phyloP scores from a whole-genome alignment of 208 protist genomes.

The Jaenimonas drosophilae region DNA sequence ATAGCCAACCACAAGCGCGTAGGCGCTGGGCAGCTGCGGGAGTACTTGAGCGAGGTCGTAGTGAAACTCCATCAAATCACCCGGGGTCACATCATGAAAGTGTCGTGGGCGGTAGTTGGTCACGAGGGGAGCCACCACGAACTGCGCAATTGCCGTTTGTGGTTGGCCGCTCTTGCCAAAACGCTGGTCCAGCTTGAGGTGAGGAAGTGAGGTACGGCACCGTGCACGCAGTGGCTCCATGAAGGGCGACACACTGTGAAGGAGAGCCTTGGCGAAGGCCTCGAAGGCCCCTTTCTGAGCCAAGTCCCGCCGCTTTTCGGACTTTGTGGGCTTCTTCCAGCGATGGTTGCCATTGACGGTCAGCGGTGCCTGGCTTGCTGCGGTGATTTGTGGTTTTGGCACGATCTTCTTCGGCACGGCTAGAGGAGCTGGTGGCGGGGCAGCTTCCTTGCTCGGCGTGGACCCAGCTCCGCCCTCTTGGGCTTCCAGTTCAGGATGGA shows the following conservation, averaged over 20 bases:
- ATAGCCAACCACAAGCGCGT: conserved; percentile 65
- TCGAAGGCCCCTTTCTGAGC: conserved; percentile 84
- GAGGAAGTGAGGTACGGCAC: conserved; percentile 68
- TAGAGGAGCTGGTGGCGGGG: not conserved
- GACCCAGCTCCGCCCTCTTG: conserved; percentile 4
- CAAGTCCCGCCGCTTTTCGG: conserved; percentile 67
- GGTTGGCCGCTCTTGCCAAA: conserved; percentile 81
- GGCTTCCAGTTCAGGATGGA: conserved; percentile 25
- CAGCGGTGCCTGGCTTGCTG: too few relatives aligned
- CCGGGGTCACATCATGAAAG: conserved; percentile 81
- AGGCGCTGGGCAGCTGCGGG: conserved; percentile 32
- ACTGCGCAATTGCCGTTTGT: conserved; percentile 78
- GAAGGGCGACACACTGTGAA: conserved; percentile 81
- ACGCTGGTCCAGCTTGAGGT: conserved; percentile 84
- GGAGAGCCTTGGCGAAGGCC: conserved; percentile 74
- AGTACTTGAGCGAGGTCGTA: conserved; percentile 78
- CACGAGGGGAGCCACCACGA: conserved; percentile 75
- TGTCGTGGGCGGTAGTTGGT: conserved; percentile 83
- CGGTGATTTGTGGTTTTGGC: too few relatives aligned
- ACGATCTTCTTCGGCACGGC: conserved; percentile 9
- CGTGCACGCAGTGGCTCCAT: conserved; percentile 69
- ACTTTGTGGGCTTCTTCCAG: conserved; percentile 82
- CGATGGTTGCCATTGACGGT: conserved; percentile 53
- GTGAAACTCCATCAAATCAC: conserved; percentile 83
- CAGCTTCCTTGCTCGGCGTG: not conserved